phyloP scores from a whole-genome alignment of 1,284 basidiomycete species.

The Moniliophthora roreri region DNA sequence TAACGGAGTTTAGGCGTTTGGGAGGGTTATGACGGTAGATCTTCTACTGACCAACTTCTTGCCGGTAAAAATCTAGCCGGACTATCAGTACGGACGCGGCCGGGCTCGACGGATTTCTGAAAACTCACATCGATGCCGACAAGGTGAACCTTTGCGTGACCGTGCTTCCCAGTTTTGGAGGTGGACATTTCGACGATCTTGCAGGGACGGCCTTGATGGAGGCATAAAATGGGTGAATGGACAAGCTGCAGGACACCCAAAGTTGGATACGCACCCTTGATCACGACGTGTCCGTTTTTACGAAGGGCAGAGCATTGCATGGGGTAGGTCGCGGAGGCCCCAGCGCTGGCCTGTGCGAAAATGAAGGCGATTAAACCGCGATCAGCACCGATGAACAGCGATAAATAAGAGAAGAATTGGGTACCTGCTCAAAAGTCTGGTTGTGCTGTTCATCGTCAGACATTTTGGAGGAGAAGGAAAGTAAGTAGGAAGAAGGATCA shows the following conservation, averaged over 20 bases:
- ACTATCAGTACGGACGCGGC: conserved; percentile 11
- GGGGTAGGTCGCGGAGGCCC: conserved; percentile 87
- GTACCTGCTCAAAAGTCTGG: conserved; percentile 83
- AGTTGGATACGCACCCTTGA: conserved; percentile 76
- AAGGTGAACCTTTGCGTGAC: conserved; percentile 99
- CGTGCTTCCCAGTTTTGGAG: conserved; percentile 99
- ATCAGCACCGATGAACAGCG: conserved; percentile 10
- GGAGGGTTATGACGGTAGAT: background rate
- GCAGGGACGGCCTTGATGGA: conserved; percentile 81
- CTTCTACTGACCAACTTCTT: conserved; percentile 76
- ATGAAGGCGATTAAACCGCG: conserved; percentile 8
- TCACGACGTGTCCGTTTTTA: conserved; percentile 95
- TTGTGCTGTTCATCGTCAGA: conserved; percentile 91
- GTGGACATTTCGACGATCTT: conserved; percentile 99
- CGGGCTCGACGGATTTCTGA: conserved; percentile 8
- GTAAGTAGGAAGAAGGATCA: background rate
- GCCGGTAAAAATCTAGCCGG: conserved; percentile 85
- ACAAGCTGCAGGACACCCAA: no score
- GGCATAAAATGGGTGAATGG: conserved; percentile 10
- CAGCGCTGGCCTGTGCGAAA: conserved; percentile 59
- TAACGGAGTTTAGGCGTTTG: conserved; percentile 18
- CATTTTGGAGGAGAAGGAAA: conserved; percentile 49
- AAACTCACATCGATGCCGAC: conserved; percentile 90
- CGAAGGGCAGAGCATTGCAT: conserved; percentile 98
- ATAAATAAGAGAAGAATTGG: conserved; percentile 12